Base-by-base conservation (phyloP, 257 asterid genomes). In the Cruciata laevipes region DNA sequence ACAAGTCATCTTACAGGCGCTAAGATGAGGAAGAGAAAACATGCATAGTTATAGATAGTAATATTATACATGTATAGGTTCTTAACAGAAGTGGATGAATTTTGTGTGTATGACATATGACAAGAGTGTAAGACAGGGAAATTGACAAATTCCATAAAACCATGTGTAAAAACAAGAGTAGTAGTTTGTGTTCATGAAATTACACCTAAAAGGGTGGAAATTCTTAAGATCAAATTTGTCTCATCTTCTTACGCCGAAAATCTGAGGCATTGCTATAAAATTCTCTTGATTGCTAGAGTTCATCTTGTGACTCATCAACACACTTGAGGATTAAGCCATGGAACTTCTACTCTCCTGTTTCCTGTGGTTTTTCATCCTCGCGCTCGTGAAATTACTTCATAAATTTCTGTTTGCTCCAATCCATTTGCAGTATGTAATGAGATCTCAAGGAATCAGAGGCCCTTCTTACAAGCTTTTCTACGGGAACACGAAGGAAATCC, bases 371-470 rank as follows among this genome's bases (percentile, higher is more conserved):
- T 23, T 76, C 5, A 40, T 75, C 0, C 53, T 73, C 52, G 40
- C 62, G 17, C 59, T 65, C 42, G 24, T 6, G 0, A 65, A 33
- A 65, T 24, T 76, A 27, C 4, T 78, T 0, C 63, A 76, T 79
- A 81, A 78, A 44, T 7, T 83, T 71, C 77, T 78, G 72, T 86
- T 89, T 89, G 38, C 21, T 65, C 89, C 89, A 44, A 72, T 68
- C 25, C 68, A 52, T 38, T 3, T 86, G 8, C 81, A 76, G 60
- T 42, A 62, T 30, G 3, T 49, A 5, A 61, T 86, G 75, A 56
- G 68, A 18, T 72, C 77, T 12, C 85, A 85, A 56, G 89, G 91
- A 60, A 76, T 85, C 69, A 72, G 37, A 66, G 92, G 92, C 12
- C 85, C 92, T 59, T 38, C 86, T 66, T 86, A 83, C 81, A 74